phyloP scores from a whole-genome alignment of 2,329 filamentous ascomycete species.

The Alternaria sp. region DNA sequence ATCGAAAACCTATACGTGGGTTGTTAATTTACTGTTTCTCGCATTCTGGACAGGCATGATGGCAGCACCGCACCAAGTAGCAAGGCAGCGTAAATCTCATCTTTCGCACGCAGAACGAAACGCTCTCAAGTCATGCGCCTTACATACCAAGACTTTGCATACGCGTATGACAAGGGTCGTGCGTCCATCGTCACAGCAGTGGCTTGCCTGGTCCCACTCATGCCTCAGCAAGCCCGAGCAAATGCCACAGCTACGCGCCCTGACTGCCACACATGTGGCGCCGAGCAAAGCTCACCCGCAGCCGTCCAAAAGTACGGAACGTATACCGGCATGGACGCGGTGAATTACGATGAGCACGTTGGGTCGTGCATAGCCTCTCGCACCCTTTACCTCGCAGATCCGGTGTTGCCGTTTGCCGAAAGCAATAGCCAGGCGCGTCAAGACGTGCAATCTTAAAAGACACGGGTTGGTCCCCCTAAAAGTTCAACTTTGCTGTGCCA shows the following conservation, averaged over 20 bases:
- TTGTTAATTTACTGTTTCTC: not conserved
- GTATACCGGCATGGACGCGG: not conserved
- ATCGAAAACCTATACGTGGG: not conserved
- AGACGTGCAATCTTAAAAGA: conserved; percentile 4
- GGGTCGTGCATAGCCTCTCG: not conserved
- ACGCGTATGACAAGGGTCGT: conserved; percentile 22
- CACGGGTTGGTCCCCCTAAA: not conserved
- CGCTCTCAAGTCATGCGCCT: conserved; percentile 21
- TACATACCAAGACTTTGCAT: conserved; percentile 24
- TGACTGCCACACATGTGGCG: conserved; percentile 24
- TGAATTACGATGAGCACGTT: conserved; percentile 1
- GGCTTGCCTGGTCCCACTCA: conserved; percentile 10
- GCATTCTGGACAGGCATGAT: not conserved
- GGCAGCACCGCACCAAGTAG: not conserved
- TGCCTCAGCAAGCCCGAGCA: conserved; percentile 2
- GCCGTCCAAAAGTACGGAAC: not conserved
- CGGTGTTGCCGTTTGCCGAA: conserved; percentile 10
- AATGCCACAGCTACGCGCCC: not conserved
- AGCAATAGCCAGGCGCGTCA: not conserved
- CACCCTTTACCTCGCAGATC: conserved; percentile 2
- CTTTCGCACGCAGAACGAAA: not conserved
- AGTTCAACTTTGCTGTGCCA: conserved; percentile 8
- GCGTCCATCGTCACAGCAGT: conserved; percentile 17
- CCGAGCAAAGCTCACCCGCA: conserved; percentile 3
- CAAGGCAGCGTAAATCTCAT: not conserved